phyloP scores from a whole-genome alignment of 495 filamentous ascomycete species.

The Hypoxylon cercidicola region DNA sequence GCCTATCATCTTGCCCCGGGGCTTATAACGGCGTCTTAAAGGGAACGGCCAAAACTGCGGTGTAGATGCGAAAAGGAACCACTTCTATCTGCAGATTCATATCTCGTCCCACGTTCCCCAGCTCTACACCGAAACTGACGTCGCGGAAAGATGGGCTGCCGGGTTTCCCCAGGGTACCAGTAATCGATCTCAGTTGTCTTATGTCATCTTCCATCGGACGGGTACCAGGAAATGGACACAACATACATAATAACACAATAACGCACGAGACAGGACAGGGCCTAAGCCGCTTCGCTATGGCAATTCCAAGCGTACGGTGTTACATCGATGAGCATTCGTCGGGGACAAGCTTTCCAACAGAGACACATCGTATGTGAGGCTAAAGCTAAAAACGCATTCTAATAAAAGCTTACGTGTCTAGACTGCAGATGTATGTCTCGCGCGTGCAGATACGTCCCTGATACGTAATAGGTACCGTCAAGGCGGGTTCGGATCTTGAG shows the following conservation, averaged over 20 bases:
- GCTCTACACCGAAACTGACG: background rate
- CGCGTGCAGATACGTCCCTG: slow-evolving; percentile 24
- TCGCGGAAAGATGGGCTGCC: slow-evolving; percentile 4
- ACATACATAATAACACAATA: too few species aligned
- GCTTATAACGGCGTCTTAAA: slow-evolving; percentile 30
- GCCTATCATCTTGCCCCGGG: slow-evolving; percentile 17
- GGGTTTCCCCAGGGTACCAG: slow-evolving; percentile 39
- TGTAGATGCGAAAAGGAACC: slow-evolving; percentile 6
- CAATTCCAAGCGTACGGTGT: slow-evolving; percentile 5
- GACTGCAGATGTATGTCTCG: slow-evolving; percentile 25
- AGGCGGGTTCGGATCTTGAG: background rate
- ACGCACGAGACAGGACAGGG: too few species aligned
- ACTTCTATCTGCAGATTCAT: background rate
- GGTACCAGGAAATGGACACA: too few species aligned
- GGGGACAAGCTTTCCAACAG: slow-evolving; percentile 9
- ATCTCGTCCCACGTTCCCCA: slow-evolving; percentile 14
- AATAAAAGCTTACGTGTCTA: slow-evolving; percentile 1
- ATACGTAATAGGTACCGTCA: slow-evolving; percentile 7
- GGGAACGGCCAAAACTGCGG: slow-evolving; percentile 24
- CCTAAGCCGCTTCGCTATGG: slow-evolving; percentile 24
- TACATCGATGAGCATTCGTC: slow-evolving; percentile 18
- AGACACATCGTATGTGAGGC: slow-evolving; percentile 17
- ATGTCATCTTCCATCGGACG: slow-evolving; percentile 10
- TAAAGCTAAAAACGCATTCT: slow-evolving; percentile 13
- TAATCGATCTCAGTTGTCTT: slow-evolving; percentile 8